Percentiles rank a stretch among this genome's conserved stretches.
phyloP scores from a whole-genome alignment of 1,139 yeast genomes.

The Suhomyces maxii region DNA sequence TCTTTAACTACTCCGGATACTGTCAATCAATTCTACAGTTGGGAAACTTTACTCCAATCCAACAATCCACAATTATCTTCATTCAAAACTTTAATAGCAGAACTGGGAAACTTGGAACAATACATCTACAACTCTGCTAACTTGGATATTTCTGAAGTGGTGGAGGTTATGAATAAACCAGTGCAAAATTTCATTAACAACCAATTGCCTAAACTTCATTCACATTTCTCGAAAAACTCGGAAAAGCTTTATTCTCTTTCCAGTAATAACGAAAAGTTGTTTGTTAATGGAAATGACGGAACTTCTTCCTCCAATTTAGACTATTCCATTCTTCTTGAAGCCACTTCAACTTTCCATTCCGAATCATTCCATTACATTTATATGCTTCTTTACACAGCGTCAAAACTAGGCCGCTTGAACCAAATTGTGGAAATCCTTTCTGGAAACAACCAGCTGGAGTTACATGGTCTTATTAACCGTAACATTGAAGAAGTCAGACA shows the following conservation, averaged over 20 bases:
- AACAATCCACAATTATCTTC: constrained; percentile 34
- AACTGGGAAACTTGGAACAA: constrained; percentile 54
- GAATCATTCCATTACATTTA: constrained; percentile 60
- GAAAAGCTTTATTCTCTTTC: constrained; percentile 3
- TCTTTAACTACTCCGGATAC: constrained; percentile 3
- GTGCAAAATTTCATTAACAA: constrained; percentile 32
- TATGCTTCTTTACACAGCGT: constrained; percentile 56
- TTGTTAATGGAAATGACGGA: constrained; percentile 10
- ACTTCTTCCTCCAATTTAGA: constrained; percentile 19
- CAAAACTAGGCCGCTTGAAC: constrained; percentile 62
- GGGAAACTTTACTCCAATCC: constrained; percentile 32
- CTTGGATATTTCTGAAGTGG: constrained; percentile 54
- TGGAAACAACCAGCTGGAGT: constrained; percentile 43
- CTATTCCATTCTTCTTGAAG: constrained; percentile 31
- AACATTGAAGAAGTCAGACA: constrained; percentile 65
- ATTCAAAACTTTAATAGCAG: constrained; percentile 34
- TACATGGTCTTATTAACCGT: constrained; percentile 54
- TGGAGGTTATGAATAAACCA: constrained; percentile 48
- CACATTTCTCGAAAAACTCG: constrained; percentile 21
- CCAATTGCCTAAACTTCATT: constrained; percentile 37
- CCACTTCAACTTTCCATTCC: constrained; percentile 29
- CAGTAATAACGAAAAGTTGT: constrained; percentile 2
- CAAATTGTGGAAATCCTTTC: constrained; percentile 58
- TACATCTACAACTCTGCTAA: constrained; percentile 58
- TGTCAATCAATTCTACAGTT: constrained; percentile 17